Base-by-base conservation (phyloP, 2,329 filamentous ascomycete genomes). In the Microdochium nivale region DNA sequence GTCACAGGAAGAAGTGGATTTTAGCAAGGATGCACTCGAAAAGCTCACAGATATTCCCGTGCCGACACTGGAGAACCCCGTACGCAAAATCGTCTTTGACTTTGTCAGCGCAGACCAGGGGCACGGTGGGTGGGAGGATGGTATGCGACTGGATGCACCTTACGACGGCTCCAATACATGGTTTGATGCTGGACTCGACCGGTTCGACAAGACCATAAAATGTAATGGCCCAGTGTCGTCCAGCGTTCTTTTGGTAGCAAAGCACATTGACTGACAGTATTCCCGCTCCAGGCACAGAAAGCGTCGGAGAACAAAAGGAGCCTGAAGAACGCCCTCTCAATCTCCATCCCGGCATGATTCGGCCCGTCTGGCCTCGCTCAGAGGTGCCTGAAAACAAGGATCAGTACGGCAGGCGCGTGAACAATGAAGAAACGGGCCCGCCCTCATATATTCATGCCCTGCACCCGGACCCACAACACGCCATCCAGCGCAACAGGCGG, bases 131-230 rank as follows among this genome's bases (percentile, higher is more conserved):
- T 67, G 64, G 2, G 40, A 23, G 9, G 3, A 3, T 3, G 40
- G 40, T 11, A 24, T 24, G 19, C 3, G 40, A 19, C 10, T 7
- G 10, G 40, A 44, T 23, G 40, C 40, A 13, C 40, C 40, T 3
- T 44, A 44, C 40, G 40, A 44, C 40, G 21, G 21, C 40, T 79
- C 81, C 0, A 82, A 67, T 65, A 81, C 81, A 0, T 86, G 82
- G 82, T 84, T 84, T 53, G 81, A 84, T 51, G 79, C 74, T 16
- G 82, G 82, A 0, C 61, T 83, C 16, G 82, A 86, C 63, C 71
- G 72, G 3, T 77, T 80, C 48, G 75, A 77, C 46, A 67, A 67
- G 16, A 62, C 59, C 1, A 58, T 64, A 51, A 44, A 52, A 27
- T 60, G 61, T 65, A n/a, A n/a, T n/a, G n/a, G n/a, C n/a, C n/a